Conservation (phyloP, 805 yeast species). For the Zygosaccharomyces gambellarensis region DNA sequence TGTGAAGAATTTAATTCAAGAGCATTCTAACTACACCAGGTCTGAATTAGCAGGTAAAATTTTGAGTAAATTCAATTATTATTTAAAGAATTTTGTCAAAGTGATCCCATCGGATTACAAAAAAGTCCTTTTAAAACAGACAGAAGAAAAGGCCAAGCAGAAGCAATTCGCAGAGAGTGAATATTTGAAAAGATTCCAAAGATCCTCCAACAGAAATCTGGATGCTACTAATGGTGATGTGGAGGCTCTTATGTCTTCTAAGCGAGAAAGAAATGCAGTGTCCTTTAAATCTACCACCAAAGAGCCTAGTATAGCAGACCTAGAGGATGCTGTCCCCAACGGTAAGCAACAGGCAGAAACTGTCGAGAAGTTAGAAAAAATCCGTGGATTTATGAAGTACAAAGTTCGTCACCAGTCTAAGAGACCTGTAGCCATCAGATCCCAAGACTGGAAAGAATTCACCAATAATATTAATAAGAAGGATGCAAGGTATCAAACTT, state of each 20-base stretch:
- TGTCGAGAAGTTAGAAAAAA: slow-evolving; percentile 54
- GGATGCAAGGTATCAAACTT: slow-evolving; percentile 86
- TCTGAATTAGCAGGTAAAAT: slow-evolving; percentile 85
- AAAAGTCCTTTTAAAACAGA: slow-evolving; percentile 78
- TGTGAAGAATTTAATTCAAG: slow-evolving; percentile 87
- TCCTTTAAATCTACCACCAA: slow-evolving; percentile 34
- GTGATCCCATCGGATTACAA: slow-evolving; percentile 91
- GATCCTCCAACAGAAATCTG: slow-evolving; percentile 64
- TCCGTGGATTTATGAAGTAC: slow-evolving; percentile 91
- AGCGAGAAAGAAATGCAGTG: slow-evolving; percentile 17
- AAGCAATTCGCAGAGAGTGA: slow-evolving; percentile 52
- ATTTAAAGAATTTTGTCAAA: slow-evolving; percentile 84
- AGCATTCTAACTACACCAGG: slow-evolving; percentile 90
- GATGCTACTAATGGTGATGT: slow-evolving; percentile 91
- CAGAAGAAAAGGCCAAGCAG: slow-evolving; percentile 61
- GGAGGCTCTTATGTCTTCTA: slow-evolving; percentile 45
- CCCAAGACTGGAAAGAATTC: slow-evolving; percentile 90
- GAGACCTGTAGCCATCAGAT: slow-evolving; percentile 69
- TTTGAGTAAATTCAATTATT: slow-evolving; percentile 80
- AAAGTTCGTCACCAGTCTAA: slow-evolving; percentile 83
- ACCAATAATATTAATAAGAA: slow-evolving; percentile 75
- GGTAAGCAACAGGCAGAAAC: slow-evolving; percentile 59
- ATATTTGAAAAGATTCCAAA: slow-evolving; percentile 66
- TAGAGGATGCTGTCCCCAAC: slow-evolving; percentile 84
- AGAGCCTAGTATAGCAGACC: slow-evolving; percentile 85